Conservation (phyloP, 2,329 filamentous ascomycete species). For the Microdochium paspali region DNA sequence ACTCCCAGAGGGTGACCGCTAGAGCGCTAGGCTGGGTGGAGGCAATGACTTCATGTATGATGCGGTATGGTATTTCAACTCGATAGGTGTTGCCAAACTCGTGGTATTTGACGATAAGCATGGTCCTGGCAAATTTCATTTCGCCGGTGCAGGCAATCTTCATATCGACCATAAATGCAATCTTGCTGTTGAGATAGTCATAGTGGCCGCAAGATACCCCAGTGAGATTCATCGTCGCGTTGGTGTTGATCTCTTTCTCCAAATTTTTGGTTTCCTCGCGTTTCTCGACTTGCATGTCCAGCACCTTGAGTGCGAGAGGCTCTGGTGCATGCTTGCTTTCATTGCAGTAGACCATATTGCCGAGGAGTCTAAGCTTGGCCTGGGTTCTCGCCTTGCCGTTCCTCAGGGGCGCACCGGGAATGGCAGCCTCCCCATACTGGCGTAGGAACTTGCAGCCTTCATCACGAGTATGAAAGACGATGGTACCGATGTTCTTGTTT, state of each 20-base stretch:
- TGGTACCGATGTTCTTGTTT: slow-evolving; percentile 21
- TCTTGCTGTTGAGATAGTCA: slow-evolving; percentile 22
- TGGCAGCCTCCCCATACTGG: slow-evolving; percentile 6
- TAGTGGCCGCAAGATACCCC: slow-evolving; percentile 37
- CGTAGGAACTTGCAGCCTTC: slow-evolving; percentile 34
- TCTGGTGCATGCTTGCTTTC: slow-evolving; percentile 26
- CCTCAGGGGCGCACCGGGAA: slow-evolving; percentile 1
- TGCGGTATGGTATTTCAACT: slow-evolving; percentile 40
- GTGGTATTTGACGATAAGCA: slow-evolving; percentile 28
- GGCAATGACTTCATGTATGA: slow-evolving; percentile 34
- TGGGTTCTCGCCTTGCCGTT: slow-evolving; percentile 4
- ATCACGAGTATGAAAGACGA: slow-evolving; percentile 29
- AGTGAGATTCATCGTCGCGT: slow-evolving; percentile 8
- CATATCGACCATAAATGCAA: slow-evolving; percentile 35
- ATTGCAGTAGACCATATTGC: slow-evolving; percentile 17
- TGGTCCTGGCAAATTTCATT: slow-evolving; percentile 31
- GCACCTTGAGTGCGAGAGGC: slow-evolving; percentile 21
- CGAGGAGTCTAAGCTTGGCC: slow-evolving; percentile 18
- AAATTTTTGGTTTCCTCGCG: slow-evolving; percentile 5
- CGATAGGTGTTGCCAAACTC: slow-evolving; percentile 10
- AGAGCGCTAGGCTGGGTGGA: slow-evolving; percentile 25
- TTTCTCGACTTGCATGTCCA: slow-evolving; percentile 21
- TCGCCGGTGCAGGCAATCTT: slow-evolving; percentile 19
- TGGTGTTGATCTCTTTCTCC: slow-evolving; percentile 10
- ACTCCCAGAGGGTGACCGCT: slow-evolving; percentile 39